Base-by-base conservation (phyloP, 192 early-diverging fungal genomes). In the Oehlia diaphana region DNA sequence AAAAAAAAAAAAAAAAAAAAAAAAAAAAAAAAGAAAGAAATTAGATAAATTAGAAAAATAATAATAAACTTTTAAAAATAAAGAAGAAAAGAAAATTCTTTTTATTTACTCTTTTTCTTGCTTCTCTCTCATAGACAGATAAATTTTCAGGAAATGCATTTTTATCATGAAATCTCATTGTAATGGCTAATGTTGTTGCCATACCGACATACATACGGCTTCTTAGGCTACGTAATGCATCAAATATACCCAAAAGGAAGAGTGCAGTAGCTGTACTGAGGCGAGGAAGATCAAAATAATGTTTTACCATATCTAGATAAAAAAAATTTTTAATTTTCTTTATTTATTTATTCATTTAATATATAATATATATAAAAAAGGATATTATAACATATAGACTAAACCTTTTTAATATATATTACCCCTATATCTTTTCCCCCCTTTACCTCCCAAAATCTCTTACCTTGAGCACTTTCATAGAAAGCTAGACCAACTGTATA, bases 381-480 rank as follows among this genome's bases (percentile, higher is more conserved):
- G 3, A 14, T 50, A 58, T 16, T 58, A 58, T 19, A 58, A 19
- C 16, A n/a, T n/a, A 19, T 13, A 16, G 14, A 58, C 50, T 16
- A 58, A 58, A 16, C 50, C 50, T 5, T 58, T 58, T 58, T 58
- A 13, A 58, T 58, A 44, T 19, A 58, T 19, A 1, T 58, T 58
- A 0, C 50, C 50, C 50, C 50, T 58, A 9, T 7, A 44, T 44
- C 9, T 44, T 1, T 44, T 58, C 21, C 23, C 62, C 62, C 21
- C 9, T 65, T 28, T 31, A 37, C 0, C 26, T 31, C 64, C 26
- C 26, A 53, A 53, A 53, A 14, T 6, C 5, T 74, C 58, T 74
- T 65, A 76, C 75, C 75, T 76, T 76, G 75, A 65, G 39, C 75
- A n/a, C 12, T 4, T 66, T 76, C 63, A 42, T 64, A 76, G 42